Percentiles rank a stretch among this genome's conserved stretches.
Conservation (phyloP, 192 early-diverging fungal species). For the Umbelopsis isabellina region DNA sequence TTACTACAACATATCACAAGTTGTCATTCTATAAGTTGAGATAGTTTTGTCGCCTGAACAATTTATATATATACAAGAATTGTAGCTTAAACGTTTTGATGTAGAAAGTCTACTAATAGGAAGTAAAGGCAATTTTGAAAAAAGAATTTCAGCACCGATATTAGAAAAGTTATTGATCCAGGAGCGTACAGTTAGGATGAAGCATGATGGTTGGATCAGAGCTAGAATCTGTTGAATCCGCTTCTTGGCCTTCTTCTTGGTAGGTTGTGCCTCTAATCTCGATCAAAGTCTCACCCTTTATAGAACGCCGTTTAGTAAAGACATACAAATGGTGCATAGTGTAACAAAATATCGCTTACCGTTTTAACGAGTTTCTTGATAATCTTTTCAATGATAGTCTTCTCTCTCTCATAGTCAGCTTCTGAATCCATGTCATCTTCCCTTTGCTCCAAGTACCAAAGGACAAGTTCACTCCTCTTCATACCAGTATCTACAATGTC, state of each 20-base stretch:
- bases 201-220: constrained; percentile 35
- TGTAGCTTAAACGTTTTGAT: neutral
- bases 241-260: constrained; percentile 21
- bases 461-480: constrained; percentile 59
- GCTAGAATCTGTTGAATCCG: neutral
- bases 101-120: too few species aligned
- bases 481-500: constrained; percentile 42
- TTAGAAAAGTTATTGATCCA: constrained; percentile 9
- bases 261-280: constrained; percentile 24
- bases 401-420: constrained; percentile 62
- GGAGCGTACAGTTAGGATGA: constrained; percentile 33
- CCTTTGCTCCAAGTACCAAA: constrained; percentile 73
- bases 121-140: neutral
- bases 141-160: neutral
- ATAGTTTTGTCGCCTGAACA: too few species aligned
- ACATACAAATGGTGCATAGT: neutral
- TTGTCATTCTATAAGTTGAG: too few species aligned
- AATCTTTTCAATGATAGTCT: constrained; percentile 66
- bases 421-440: constrained; percentile 66
- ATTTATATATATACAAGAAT: constrained; percentile 15
- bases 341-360: constrained; percentile 39
- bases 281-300: constrained; percentile 30
- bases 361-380: constrained; percentile 67
- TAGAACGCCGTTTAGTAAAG: neutral
- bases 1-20: too few species aligned